Conservation (phyloP, 2,329 filamentous ascomycete species). For the Fusarium hostae region DNA sequence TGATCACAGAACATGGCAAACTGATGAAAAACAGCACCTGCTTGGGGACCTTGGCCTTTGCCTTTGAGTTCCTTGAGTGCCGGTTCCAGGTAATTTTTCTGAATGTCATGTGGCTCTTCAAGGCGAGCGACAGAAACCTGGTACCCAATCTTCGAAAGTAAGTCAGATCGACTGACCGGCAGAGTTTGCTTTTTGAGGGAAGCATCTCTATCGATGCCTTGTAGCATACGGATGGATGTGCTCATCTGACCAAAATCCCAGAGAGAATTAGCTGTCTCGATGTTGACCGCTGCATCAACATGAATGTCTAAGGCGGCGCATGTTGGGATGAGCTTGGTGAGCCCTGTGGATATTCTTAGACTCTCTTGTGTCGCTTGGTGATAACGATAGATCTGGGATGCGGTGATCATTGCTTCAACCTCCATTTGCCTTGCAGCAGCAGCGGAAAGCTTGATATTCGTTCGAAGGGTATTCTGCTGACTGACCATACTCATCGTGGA, state of each 20-base stretch:
- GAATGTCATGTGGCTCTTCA: slow-evolving; percentile 90
- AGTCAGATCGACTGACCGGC: slow-evolving; percentile 76
- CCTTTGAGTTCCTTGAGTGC: slow-evolving; percentile 84
- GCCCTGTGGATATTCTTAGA: slow-evolving; percentile 82
- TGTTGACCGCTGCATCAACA: slow-evolving; percentile 79
- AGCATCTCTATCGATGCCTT: slow-evolving; percentile 71
- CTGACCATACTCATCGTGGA: slow-evolving; percentile 84
- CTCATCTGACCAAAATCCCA: slow-evolving; percentile 95
- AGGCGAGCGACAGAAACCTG: slow-evolving; percentile 90
- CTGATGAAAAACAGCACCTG: slow-evolving; percentile 90
- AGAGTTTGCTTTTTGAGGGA: slow-evolving; percentile 76
- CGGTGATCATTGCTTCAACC: slow-evolving; percentile 78
- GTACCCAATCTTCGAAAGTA: slow-evolving; percentile 88
- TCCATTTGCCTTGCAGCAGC: slow-evolving; percentile 77
- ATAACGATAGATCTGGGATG: slow-evolving; percentile 79
- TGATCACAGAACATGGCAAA: slow-evolving; percentile 96
- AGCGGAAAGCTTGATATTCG: slow-evolving; percentile 68
- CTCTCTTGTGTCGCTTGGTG: slow-evolving; percentile 89
- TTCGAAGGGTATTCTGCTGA: slow-evolving; percentile 72
- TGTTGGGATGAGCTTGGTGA: slow-evolving; percentile 79
- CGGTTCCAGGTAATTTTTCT: slow-evolving; percentile 84
- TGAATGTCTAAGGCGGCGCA: slow-evolving; percentile 78
- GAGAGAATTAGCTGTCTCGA: slow-evolving; percentile 88
- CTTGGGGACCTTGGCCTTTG: slow-evolving; percentile 73
- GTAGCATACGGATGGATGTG: slow-evolving; percentile 88